Conservation (phyloP, 2,329 filamentous ascomycete species). For the Fusarium zealandicum region DNA sequence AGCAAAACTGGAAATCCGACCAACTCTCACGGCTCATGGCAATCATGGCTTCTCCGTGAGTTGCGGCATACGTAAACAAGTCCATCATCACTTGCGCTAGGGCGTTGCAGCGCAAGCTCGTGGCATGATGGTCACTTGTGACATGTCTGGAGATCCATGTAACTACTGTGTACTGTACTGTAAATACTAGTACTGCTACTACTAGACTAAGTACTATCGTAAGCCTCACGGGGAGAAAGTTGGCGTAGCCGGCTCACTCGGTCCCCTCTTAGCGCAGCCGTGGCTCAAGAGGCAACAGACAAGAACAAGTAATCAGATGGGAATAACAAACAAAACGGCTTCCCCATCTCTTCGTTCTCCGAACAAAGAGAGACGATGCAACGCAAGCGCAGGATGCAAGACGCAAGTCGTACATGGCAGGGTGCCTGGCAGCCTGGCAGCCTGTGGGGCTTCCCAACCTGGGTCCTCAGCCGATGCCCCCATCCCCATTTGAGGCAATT, state of each 20-base stretch:
- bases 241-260: too few species aligned
- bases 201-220: too few species aligned
- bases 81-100: neutral
- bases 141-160: constrained; percentile 5
- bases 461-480: constrained; percentile 40
- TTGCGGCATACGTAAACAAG: neutral
- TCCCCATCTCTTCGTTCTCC: neutral
- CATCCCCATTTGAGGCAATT: constrained; percentile 40
- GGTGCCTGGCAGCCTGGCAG: constrained; percentile 24
- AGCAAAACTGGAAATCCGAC: constrained; percentile 11
- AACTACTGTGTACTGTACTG: too few species aligned
- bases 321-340: neutral
- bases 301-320: too few species aligned
- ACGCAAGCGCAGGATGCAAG: constrained; percentile 19
- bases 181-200: too few species aligned
- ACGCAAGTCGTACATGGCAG: constrained; percentile 31
- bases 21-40: constrained; percentile 16
- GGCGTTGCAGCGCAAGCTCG: constrained; percentile 4
- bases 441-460: constrained; percentile 34
- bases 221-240: neutral
- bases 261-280: neutral
- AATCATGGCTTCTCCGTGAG: constrained; percentile 2
- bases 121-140: constrained; percentile 12
- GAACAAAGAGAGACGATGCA: neutral
- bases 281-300: neutral